Conservation (phyloP, 106 monocot species). For the Dendrobium chrysotoxum region DNA sequence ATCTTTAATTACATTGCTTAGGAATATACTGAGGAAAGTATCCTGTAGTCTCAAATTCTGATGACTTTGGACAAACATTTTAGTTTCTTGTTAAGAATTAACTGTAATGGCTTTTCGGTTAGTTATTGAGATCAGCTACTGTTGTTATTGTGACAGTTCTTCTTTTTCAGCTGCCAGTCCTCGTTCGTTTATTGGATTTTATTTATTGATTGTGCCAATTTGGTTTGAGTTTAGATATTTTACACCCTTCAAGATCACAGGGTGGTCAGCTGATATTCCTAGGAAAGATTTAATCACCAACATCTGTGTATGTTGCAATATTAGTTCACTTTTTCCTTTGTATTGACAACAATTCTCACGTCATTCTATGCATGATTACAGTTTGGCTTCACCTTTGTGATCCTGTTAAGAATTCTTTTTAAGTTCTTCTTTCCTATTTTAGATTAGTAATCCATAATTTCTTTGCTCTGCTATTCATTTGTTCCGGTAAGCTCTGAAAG, state of each 20-base stretch:
- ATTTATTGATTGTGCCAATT: neutral
- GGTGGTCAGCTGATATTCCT: neutral
- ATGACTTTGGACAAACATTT: neutral
- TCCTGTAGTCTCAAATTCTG: neutral
- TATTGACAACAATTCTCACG: neutral
- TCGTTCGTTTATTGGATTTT: neutral
- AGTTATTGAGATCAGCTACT: neutral
- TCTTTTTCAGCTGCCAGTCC: neutral
- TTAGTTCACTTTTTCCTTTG: neutral
- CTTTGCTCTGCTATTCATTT: neutral
- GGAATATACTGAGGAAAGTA: neutral
- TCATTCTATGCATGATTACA: neutral
- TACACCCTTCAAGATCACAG: neutral
- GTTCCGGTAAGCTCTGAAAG: neutral
- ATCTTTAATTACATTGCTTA: neutral
- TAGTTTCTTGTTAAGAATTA: neutral
- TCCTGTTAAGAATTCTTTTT: neutral
- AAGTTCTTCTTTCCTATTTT: neutral
- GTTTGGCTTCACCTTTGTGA: neutral
- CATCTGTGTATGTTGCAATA: neutral
- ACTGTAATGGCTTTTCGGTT: neutral
- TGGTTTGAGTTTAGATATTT: neutral
- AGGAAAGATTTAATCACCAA: neutral
- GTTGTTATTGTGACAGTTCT: neutral
- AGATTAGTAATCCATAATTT: neutral